phyloP scores from a whole-genome alignment of 2,329 filamentous ascomycete species.

The Thermoascus crustaceus region DNA sequence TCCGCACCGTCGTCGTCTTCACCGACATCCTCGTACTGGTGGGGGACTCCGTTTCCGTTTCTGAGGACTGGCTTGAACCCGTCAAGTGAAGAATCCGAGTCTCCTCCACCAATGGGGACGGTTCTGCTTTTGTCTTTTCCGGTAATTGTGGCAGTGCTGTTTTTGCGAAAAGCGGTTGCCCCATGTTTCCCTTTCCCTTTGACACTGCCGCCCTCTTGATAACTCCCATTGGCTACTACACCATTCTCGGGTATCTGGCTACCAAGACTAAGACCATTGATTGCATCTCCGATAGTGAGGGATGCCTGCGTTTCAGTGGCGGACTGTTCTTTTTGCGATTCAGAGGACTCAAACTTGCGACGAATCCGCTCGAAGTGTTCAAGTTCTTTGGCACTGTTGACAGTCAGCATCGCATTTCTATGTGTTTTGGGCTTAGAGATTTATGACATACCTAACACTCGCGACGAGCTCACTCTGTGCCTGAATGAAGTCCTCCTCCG shows the following conservation, averaged over 20 bases:
- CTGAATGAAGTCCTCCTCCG: conserved; percentile 75
- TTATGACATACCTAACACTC: conserved; percentile 59
- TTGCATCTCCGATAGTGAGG: conserved; percentile 29
- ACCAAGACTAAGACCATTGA: conserved; percentile 27
- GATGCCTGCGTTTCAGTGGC: conserved; percentile 6
- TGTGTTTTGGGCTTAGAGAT: too few species aligned
- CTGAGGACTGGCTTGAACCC: conserved; percentile 6
- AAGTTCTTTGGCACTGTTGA: conserved; percentile 70
- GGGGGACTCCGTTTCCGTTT: conserved; percentile 10
- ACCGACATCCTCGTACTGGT: conserved; percentile 12
- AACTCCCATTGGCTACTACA: conserved; percentile 13
- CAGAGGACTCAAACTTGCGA: conserved; percentile 63
- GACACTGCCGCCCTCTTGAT: conserved; percentile 9
- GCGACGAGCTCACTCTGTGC: conserved; percentile 84
- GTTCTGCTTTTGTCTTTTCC: conserved; percentile 33
- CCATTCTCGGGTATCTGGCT: conserved; percentile 14
- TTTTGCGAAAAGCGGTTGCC: conserved; percentile 18
- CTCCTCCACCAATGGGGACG: conserved; percentile 24
- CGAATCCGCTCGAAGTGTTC: conserved; percentile 84
- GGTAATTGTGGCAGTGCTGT: conserved; percentile 11
- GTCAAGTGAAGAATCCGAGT: conserved; percentile 23
- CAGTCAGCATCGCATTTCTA: conserved; percentile 22
- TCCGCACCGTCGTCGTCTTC: conserved; percentile 19
- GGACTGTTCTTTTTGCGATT: conserved; percentile 36
- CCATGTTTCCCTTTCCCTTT: conserved; percentile 27